Percentiles rank a stretch among this genome's conserved stretches.
Conservation (phyloP, 441 rosid genomes). For the Populus hybrid region DNA sequence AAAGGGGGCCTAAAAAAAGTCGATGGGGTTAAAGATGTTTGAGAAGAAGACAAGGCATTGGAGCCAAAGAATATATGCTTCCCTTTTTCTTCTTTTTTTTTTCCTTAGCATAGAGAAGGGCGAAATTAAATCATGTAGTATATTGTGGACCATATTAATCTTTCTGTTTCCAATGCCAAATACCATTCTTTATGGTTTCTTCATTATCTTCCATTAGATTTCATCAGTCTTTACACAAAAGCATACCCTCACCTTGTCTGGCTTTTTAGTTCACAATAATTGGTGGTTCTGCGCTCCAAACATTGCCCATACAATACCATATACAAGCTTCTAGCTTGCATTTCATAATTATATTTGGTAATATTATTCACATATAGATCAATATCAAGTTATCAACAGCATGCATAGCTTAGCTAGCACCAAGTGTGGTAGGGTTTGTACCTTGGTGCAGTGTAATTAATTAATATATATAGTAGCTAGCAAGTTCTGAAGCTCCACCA, state of each 20-base stretch:
- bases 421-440: background rate
- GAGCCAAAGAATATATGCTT: conserved; percentile 16
- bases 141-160: conserved; percentile 14
- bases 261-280: background rate
- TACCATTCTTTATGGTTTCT: background rate
- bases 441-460: background rate
- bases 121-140: background rate
- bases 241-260: background rate
- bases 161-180: conserved; percentile 8
- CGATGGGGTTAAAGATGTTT: conserved; percentile 2
- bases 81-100: too few relatives aligned
- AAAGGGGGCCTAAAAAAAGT: background rate
- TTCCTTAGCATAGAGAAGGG: background rate
- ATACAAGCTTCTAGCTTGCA: background rate
- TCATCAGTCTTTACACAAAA: background rate
- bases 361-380: background rate
- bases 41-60: conserved; percentile 16
- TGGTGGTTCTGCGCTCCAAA: background rate
- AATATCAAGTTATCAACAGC: background rate
- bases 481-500: too few relatives aligned
- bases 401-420: background rate
- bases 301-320: background rate
- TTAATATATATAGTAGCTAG: too few relatives aligned
- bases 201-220: conserved; percentile 5
- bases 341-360: background rate